Evolutionary conservation across 768 basidiomycete genomes (phyloP), one percentile per base, ranked within the genome.

Genomic region (Pleurotus tuber-regium): DNA sequence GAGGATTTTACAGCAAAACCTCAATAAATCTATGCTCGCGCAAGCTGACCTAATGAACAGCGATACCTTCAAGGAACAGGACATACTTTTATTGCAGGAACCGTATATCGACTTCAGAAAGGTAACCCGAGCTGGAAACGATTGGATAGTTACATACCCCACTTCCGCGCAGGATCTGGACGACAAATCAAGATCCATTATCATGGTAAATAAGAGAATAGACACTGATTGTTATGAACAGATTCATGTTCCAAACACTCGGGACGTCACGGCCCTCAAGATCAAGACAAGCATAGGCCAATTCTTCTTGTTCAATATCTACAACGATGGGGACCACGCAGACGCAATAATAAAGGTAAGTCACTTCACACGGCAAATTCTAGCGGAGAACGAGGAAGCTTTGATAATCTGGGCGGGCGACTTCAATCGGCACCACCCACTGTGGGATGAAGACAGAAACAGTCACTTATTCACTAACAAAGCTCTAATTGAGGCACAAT

Each of bases 361-460:
- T 57, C 10, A n/a, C 57, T 0, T 40, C 16, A 12, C 3, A 2
- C 0, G 54, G 48, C 16, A 14, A 2, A 3, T 33, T 10, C 31
- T 11, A 16, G 11, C 16, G 31, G 16, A 4, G 31, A 11, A 33
- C 31, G 16, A 16, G 31, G 11, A 33, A 10, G 11, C 31, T 11
- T 16, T 51, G 51, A 29, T 64, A 4, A 50, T 72, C 1, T 74
- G 70, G 73, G 31, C 57, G 0, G 68, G 76, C 0, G 68, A 76
- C 57, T 76, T 74, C 62, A 75, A 75, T 50, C 41, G 65, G 14
- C 73, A 76, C 53, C 69, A 75, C 59, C 69, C 66, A 0, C 21
- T 68, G 6, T 76, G 74, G 74, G 73, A 76, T n/a, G 53, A 64
- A 3, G 52, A 60, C 0, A 31, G 44, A 5, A 65, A 69, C 39